Percentiles rank a stretch among this genome's conserved stretches.
Evolutionary conservation across 371 early-diverging fungal genomes (phyloP).

Genomic region (Mortierella sp.): DNA sequence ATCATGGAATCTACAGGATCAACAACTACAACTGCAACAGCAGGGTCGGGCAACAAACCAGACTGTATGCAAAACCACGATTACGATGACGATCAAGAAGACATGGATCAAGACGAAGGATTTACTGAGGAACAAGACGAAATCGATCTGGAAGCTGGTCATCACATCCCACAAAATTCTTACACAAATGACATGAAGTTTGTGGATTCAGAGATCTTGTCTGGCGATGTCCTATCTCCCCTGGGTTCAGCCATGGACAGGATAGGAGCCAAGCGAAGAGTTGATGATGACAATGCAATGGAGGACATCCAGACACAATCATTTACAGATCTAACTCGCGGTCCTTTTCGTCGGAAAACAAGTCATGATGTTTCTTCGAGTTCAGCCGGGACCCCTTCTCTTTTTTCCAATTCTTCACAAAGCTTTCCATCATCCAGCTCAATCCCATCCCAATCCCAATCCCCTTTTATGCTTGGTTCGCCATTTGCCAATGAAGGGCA

Average conservation of each 20-base stretch:
- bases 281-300: constrained; percentile 38
- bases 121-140: constrained; percentile 37
- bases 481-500: constrained; percentile 39
- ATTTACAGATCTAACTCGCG: constrained; percentile 27
- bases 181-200: constrained; percentile 15
- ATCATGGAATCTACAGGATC: background rate
- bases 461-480: constrained; percentile 48
- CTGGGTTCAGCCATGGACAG: constrained; percentile 23
- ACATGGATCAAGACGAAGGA: constrained; percentile 46
- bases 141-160: constrained; percentile 50
- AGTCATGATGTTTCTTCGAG: constrained; percentile 42
- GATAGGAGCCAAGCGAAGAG: constrained; percentile 41
- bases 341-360: constrained; percentile 55
- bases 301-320: constrained; percentile 40
- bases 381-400: background rate
- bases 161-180: constrained; percentile 21
- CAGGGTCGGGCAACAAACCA: background rate
- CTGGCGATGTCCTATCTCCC: constrained; percentile 39
- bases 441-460: constrained; percentile 33
- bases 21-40: background rate
- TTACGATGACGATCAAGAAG: constrained; percentile 33
- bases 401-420: constrained; percentile 10
- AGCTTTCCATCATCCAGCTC: constrained; percentile 16
- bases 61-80: constrained; percentile 7
- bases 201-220: constrained; percentile 30